Conservation (phyloP, 2,329 filamentous ascomycete genomes). For the Fusarium sp. region DNA sequence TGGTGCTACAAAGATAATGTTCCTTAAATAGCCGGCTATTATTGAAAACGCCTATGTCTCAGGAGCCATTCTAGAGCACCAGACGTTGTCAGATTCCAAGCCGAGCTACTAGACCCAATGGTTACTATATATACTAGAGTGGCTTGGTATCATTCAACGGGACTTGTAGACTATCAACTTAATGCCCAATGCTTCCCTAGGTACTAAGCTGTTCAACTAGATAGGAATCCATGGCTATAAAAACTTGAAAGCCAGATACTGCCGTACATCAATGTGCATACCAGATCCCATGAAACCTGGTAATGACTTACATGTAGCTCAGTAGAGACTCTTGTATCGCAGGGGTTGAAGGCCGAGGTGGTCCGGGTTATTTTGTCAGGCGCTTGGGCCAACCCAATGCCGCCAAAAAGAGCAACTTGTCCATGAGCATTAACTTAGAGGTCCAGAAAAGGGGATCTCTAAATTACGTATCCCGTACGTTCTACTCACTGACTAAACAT, state of each 20-base stretch:
- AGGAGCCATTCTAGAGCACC: conserved; percentile 1
- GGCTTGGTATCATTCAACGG: background rate
- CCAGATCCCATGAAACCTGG: background rate
- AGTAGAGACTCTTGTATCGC: background rate
- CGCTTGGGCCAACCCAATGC: conserved; percentile 47
- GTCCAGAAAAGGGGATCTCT: conserved; percentile 50
- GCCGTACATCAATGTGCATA: background rate
- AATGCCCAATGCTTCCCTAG: too few species aligned
- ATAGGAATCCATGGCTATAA: background rate
- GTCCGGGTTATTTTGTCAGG: conserved; percentile 46
- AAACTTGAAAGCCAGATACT: background rate
- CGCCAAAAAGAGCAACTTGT: conserved; percentile 47
- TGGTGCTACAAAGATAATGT: background rate
- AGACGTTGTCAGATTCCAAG: conserved; percentile 6
- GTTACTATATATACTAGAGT: background rate
- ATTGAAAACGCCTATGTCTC: conserved; percentile 25
- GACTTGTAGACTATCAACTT: too few species aligned
- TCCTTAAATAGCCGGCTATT: background rate
- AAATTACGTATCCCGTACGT: conserved; percentile 26
- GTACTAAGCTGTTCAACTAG: too few species aligned
- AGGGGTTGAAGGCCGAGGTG: conserved; percentile 15
- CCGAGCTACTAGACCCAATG: conserved; percentile 5
- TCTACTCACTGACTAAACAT: conserved; percentile 38
- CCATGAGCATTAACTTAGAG: conserved; percentile 44
- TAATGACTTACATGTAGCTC: background rate